These are phyloP conservation scores for Nakazawaea sp. DNA, from an alignment of 805 yeast genomes.

Conservation along the genomic window DNA sequence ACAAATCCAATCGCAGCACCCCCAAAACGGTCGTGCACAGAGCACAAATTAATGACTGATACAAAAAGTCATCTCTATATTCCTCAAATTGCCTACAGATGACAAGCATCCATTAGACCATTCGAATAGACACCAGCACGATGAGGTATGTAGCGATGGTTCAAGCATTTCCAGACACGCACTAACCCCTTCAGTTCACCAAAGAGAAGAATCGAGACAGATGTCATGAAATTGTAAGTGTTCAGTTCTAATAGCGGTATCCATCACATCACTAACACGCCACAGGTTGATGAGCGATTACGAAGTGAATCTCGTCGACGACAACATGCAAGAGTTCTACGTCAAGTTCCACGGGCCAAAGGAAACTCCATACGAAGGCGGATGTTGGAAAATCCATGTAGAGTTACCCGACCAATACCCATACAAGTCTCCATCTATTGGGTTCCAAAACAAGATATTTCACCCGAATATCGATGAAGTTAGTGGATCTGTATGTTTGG, in stretches of 20 bases:
- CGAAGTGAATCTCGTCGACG: constrained; percentile 77
- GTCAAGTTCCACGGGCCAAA: constrained; percentile 84
- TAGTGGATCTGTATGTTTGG: constrained; percentile 89
- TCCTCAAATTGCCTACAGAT: too few relatives aligned
- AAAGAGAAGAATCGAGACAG: constrained; percentile 82
- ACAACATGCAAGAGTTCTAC: constrained; percentile 78
- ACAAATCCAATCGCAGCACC: too few relatives aligned
- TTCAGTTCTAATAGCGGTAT: neutral
- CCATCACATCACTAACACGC: constrained; percentile 6
- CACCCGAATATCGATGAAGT: constrained; percentile 94
- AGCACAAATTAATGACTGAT: too few relatives aligned
- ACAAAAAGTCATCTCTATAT: too few relatives aligned
- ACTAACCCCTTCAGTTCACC: constrained; percentile 38
- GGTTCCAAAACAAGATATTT: constrained; percentile 83
- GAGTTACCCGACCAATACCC: constrained; percentile 96
- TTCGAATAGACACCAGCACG: neutral
- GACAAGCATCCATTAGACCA: too few relatives aligned
- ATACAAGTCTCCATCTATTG: constrained; percentile 91
- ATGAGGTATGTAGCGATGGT: constrained; percentile 7
- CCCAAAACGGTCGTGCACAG: too few relatives aligned
- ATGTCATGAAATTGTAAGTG: constrained; percentile 85
- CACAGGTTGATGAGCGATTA: constrained; percentile 82
- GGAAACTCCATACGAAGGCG: constrained; percentile 84
- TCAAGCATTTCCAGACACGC: neutral
- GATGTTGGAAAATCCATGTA: constrained; percentile 85